Evolutionary conservation across 306 rosid species (phyloP).

Genomic region (Argentina anserina): DNA sequence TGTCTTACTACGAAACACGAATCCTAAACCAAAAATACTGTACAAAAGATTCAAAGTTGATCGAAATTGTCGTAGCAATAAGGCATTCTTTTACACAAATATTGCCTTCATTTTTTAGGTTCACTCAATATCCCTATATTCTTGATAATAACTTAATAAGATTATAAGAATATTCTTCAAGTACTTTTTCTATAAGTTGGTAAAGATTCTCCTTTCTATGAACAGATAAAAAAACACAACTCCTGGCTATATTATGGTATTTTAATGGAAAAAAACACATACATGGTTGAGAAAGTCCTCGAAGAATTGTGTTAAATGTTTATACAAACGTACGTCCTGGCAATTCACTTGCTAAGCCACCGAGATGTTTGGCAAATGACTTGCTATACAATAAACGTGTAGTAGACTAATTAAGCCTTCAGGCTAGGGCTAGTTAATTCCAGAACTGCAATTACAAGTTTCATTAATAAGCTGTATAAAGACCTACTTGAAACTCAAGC

Average conservation of each 20-base stretch:
- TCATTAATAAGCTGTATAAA: constrained; percentile 14
- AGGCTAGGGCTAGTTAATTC: constrained; percentile 11
- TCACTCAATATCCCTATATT: not conserved
- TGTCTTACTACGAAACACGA: not conserved
- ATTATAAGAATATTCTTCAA: not conserved
- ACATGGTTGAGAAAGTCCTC: not conserved
- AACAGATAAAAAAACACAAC: no score
- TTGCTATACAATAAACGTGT: constrained; percentile 12
- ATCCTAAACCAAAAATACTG: not conserved
- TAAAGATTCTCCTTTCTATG: not conserved
- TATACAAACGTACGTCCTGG: not conserved
- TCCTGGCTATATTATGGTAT: no score
- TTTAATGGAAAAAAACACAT: no score
- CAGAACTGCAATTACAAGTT: constrained; percentile 5
- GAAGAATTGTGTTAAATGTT: not conserved
- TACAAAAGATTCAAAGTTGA: not conserved
- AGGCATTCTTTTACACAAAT: not conserved
- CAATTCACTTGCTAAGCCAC: not conserved
- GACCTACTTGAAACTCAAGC: constrained; percentile 36
- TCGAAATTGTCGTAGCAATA: not conserved
- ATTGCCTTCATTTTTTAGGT: not conserved
- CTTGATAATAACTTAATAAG: no score
- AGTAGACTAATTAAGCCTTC: not conserved
- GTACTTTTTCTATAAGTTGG: no score
- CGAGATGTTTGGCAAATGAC: not conserved